phyloP scores from a whole-genome alignment of 179 eudicot genomes.

The Beta corolliflora region DNA sequence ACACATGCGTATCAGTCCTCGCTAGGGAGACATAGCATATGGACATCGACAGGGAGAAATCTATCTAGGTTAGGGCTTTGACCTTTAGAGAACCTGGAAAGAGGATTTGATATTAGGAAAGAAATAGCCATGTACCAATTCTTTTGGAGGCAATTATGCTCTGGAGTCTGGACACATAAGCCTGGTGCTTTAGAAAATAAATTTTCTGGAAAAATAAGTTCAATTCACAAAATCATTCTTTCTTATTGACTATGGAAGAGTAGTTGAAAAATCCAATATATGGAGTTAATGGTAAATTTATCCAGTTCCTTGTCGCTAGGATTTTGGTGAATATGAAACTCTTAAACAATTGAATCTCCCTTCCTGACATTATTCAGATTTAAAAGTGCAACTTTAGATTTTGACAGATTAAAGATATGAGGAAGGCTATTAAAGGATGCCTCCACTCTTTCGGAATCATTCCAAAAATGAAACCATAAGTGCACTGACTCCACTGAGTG shows the following conservation, averaged over 20 bases:
- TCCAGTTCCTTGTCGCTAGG: background rate
- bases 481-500: background rate
- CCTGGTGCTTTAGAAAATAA: background rate
- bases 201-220: background rate
- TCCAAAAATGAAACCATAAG: background rate
- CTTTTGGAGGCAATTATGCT: background rate
- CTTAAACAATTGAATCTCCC: background rate
- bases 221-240: background rate
- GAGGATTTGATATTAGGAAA: background rate
- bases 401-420: background rate
- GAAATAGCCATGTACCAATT: background rate
- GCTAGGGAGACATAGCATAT: background rate
- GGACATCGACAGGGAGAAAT: background rate
- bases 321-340: background rate
- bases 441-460: background rate
- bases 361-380: background rate
- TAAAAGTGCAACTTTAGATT: background rate
- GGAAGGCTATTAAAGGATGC: background rate
- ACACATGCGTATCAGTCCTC: background rate
- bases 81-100: background rate
- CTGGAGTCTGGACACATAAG: background rate
- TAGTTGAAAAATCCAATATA: background rate
- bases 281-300: background rate
- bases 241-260: background rate
- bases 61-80: background rate